phyloP scores from a whole-genome alignment of 345 rosid genomes.

The Orychophragmus violaceus region DNA sequence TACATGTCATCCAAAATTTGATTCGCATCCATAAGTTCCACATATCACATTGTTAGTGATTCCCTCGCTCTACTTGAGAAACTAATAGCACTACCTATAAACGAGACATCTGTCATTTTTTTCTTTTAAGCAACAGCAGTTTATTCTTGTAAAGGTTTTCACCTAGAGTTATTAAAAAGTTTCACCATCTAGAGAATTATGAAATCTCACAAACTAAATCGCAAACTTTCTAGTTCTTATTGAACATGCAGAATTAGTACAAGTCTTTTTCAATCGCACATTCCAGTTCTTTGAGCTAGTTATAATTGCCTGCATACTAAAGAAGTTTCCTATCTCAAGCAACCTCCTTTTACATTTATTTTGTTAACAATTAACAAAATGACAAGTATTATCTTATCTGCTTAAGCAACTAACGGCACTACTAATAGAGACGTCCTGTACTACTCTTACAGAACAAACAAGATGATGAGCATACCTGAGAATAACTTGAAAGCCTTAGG shows the following conservation, averaged over 20 bases:
- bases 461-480: too few relatives aligned
- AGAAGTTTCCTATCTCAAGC: neutral
- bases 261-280: too few relatives aligned
- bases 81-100: neutral
- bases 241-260: neutral
- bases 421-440: neutral
- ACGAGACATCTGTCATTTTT: too few relatives aligned
- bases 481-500: conserved; percentile 76
- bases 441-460: too few relatives aligned
- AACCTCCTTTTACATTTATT: neutral
- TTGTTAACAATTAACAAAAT: neutral
- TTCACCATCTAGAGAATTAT: neutral
- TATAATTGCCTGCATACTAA: neutral
- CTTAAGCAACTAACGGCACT: neutral
- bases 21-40: neutral
- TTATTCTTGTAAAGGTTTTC: neutral
- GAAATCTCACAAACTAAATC: neutral
- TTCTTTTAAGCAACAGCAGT: neutral
- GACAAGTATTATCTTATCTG: neutral
- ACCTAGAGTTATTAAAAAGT: neutral
- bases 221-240: neutral
- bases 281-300: conserved; percentile 5
- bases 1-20: neutral
- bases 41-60: neutral
- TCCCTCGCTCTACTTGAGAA: neutral